phyloP scores from a whole-genome alignment of 1,284 basidiomycete genomes.

The Ganoderma meredithae region DNA sequence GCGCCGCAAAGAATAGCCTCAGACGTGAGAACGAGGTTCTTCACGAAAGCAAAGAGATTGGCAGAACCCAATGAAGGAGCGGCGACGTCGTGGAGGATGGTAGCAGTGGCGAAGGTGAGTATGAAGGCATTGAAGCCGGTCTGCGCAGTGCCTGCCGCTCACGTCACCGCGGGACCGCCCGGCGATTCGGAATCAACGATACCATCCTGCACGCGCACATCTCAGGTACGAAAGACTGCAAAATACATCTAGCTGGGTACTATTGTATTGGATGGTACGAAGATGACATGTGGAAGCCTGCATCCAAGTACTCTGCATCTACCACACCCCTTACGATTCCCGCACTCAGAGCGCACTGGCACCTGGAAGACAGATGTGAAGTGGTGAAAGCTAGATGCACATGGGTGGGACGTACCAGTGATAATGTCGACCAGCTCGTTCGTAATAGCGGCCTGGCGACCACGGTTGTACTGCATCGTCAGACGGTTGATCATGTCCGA shows the following conservation, averaged over 20 bases:
- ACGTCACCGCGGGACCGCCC: constrained; percentile 2
- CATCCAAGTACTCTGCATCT: constrained; percentile 31
- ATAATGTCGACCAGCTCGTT: constrained; percentile 97
- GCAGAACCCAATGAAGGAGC: not conserved
- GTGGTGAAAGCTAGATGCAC: too few relatives aligned
- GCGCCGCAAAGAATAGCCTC: not conserved
- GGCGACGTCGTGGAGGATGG: not conserved
- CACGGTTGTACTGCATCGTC: constrained; percentile 98
- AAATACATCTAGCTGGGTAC: constrained; percentile 13
- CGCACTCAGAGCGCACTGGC: constrained; percentile 37
- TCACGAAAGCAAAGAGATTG: not conserved
- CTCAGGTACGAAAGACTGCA: not conserved
- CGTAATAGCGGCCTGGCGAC: constrained; percentile 98
- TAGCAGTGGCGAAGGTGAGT: not conserved
- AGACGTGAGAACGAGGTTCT: not conserved
- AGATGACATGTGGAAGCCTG: constrained; percentile 20
- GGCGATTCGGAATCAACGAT: not conserved
- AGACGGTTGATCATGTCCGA: constrained; percentile 88
- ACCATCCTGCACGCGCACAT: not conserved
- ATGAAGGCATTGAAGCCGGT: not conserved
- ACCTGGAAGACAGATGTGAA: constrained; percentile 25
- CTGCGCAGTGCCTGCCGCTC: not conserved
- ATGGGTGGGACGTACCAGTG: constrained; percentile 65
- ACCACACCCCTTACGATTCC: constrained; percentile 5
- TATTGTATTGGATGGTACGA: constrained; percentile 25